Conservation (phyloP, 1,284 basidiomycete genomes). For the Cutaneotrichosporon sp. region DNA sequence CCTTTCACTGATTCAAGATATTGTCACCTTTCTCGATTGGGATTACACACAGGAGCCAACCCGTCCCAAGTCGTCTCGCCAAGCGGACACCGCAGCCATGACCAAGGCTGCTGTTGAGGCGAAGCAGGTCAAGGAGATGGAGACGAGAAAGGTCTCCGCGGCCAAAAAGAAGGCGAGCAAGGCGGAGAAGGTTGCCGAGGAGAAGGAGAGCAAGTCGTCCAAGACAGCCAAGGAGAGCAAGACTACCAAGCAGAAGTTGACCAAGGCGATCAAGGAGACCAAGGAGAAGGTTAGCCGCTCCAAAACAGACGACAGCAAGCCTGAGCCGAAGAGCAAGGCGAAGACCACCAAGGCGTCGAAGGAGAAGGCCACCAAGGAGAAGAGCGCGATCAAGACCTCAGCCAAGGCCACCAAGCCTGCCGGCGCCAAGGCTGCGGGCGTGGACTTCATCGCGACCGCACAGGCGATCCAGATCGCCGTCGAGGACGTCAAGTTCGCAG, state of each 20-base stretch:
- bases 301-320: not conserved
- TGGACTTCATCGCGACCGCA: not conserved
- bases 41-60: not conserved
- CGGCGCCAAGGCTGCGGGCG: not conserved
- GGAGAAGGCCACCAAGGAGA: slow-evolving; percentile 7
- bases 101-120: slow-evolving; percentile 12
- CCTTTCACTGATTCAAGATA: not conserved
- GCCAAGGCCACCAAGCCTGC: slow-evolving; percentile 6
- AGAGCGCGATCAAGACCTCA: not conserved
- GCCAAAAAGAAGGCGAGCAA: slow-evolving; percentile 1
- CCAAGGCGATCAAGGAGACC: not conserved
- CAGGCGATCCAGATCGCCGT: slow-evolving; percentile 15
- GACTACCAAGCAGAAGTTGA: slow-evolving; percentile 4
- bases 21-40: not conserved
- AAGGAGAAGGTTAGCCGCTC: not conserved
- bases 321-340: not conserved
- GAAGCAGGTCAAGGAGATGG: slow-evolving; percentile 6
- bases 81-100: slow-evolving; percentile 3
- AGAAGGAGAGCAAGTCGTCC: slow-evolving; percentile 12
- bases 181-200: not conserved
- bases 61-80: slow-evolving; percentile 9
- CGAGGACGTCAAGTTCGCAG: slow-evolving; percentile 13
- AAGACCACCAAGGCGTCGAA: slow-evolving; percentile 2
- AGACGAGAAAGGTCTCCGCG: slow-evolving; percentile 6
- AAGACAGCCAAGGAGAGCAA: slow-evolving; percentile 10